These are phyloP conservation scores for Williopsis jadinii DNA, from an alignment of 1,139 yeast species.

Conservation along the genomic window DNA sequence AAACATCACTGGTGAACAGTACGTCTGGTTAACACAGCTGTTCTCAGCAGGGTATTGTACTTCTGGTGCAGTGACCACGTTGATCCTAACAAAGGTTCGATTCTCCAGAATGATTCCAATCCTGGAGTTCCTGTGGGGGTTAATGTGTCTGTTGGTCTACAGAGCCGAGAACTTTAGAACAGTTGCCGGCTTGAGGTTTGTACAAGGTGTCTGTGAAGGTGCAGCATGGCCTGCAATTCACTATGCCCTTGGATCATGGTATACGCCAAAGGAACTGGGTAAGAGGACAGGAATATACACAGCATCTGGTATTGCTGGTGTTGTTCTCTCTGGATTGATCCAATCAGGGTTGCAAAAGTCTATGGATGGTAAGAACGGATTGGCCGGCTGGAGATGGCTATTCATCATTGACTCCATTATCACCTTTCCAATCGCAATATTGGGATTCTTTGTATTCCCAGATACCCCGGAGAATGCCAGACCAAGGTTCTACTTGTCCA, in stretches of 20 bases:
- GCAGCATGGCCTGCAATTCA: constrained; percentile 28
- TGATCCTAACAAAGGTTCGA: constrained; percentile 25
- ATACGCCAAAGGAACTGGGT: constrained; percentile 44
- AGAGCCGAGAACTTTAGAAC: constrained; percentile 23
- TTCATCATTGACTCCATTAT: constrained; percentile 58
- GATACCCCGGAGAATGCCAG: constrained; percentile 41
- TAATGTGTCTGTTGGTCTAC: constrained; percentile 30
- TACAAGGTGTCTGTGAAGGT: constrained; percentile 54
- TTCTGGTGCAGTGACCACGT: constrained; percentile 46
- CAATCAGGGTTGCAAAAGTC: constrained; percentile 46
- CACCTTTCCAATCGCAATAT: constrained; percentile 36
- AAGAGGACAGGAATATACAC: constrained; percentile 53
- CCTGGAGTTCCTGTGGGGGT: constrained; percentile 37
- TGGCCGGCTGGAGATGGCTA: constrained; percentile 64
- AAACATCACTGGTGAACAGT: constrained; percentile 26
- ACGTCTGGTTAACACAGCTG: constrained; percentile 42
- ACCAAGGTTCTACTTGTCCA: constrained; percentile 8
- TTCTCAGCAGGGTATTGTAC: constrained; percentile 38
- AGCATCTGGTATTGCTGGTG: constrained; percentile 49
- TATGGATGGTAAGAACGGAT: constrained; percentile 38
- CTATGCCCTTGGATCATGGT: constrained; percentile 53
- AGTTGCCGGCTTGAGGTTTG: constrained; percentile 31
- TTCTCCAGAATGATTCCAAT: constrained; percentile 20
- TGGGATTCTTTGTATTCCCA: constrained; percentile 30
- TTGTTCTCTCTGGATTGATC: constrained; percentile 49